Percentiles rank a stretch among this genome's conserved stretches.
phyloP scores from a whole-genome alignment of 192 early-diverging fungal genomes.

The Obelidium mucronatum region DNA sequence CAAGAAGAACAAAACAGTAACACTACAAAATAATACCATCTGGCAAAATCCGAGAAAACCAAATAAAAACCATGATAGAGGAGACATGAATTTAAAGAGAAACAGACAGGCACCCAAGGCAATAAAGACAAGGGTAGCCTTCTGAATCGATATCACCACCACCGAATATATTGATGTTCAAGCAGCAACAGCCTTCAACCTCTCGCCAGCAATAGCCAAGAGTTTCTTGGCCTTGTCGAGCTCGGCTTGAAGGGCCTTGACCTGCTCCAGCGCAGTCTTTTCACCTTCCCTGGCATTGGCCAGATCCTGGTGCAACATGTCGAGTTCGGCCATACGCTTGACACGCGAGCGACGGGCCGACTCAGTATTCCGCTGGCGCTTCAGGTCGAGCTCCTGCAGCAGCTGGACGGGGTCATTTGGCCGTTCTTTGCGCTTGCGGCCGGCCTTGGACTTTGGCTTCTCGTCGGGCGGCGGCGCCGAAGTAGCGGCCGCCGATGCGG shows the following conservation, averaged over 20 bases:
- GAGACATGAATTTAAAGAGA: not conserved
- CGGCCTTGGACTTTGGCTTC: constrained; percentile 41
- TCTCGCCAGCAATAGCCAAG: constrained; percentile 25
- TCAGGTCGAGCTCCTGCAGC: constrained; percentile 50
- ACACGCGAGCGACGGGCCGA: constrained; percentile 91
- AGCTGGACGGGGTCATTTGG: constrained; percentile 43
- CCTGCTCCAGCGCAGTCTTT: constrained; percentile 32
- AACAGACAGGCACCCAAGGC: not conserved
- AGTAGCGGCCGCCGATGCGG: not conserved
- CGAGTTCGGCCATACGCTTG: constrained; percentile 87
- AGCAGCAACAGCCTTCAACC: no score
- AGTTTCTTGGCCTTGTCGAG: constrained; percentile 14
- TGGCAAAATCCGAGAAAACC: no score
- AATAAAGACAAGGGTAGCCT: not conserved
- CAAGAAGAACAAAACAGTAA: no score
- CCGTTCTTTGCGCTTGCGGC: constrained; percentile 56
- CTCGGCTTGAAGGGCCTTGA: constrained; percentile 20
- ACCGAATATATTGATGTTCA: no score
- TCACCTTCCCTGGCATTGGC: constrained; percentile 57
- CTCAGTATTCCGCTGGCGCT: constrained; percentile 79
- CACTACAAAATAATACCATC: no score
- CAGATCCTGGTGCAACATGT: constrained; percentile 77
- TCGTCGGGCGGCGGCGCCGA: not conserved
- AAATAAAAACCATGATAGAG: not conserved
- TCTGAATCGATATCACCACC: no score